phyloP scores from a whole-genome alignment of 2,329 filamentous ascomycete species.

The Ophioceras dolichostomum region DNA sequence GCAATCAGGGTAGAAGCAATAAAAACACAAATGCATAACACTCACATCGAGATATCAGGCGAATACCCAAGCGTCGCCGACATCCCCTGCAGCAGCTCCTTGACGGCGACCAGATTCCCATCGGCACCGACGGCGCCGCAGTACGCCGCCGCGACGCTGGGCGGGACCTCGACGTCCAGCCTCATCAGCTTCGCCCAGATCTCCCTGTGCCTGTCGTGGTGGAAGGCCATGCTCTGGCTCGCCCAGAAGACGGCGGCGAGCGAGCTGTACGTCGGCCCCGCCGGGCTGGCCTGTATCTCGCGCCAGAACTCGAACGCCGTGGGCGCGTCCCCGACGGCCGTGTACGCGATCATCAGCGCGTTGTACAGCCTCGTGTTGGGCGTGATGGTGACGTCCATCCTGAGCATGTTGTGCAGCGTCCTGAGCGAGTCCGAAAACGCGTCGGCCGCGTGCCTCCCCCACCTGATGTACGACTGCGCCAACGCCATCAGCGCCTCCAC shows the following conservation, averaged over 20 bases:
- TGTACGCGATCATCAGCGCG: slow-evolving; percentile 77
- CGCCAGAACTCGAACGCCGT: slow-evolving; percentile 71
- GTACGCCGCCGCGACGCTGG: slow-evolving; percentile 63
- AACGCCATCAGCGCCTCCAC: slow-evolving; percentile 67
- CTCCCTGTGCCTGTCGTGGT: slow-evolving; percentile 47
- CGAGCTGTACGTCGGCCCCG: slow-evolving; percentile 75
- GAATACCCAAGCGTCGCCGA: slow-evolving; percentile 51
- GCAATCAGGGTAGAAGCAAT: slow-evolving; percentile 1
- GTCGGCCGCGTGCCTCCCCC: too few relatives aligned
- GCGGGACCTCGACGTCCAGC: slow-evolving; percentile 70
- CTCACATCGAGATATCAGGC: slow-evolving; percentile 62
- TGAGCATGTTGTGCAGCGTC: slow-evolving; percentile 83
- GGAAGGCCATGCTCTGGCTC: slow-evolving; percentile 51
- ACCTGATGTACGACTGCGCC: slow-evolving; percentile 30
- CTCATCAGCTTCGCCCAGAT: slow-evolving; percentile 60
- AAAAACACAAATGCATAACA: slow-evolving; percentile 12
- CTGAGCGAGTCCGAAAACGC: slow-evolving; percentile 54
- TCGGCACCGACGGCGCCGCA: slow-evolving; percentile 64
- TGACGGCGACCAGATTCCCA: slow-evolving; percentile 55
- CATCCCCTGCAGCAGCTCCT: slow-evolving; percentile 53
- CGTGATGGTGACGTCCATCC: slow-evolving; percentile 75
- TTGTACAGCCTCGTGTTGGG: slow-evolving; percentile 68
- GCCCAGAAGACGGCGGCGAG: slow-evolving; percentile 71
- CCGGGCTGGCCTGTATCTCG: slow-evolving; percentile 68
- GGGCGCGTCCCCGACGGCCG: slow-evolving; percentile 50